Evolutionary conservation across 2,329 filamentous ascomycete species (phyloP).

Genomic region (Talaromyces sp.): DNA sequence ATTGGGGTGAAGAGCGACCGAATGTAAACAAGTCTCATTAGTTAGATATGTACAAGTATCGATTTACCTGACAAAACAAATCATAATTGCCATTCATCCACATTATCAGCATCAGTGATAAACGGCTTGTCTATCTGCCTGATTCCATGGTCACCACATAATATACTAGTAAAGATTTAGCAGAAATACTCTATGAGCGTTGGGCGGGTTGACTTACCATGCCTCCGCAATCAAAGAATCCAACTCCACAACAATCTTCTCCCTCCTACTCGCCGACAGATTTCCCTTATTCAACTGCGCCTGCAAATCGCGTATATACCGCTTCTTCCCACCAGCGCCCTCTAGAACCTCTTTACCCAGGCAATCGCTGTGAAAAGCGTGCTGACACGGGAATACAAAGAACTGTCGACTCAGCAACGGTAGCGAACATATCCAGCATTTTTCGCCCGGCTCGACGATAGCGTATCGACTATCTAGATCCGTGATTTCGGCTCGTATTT

Average conservation of each 20-base stretch:
- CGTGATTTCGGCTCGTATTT: conserved; percentile 87
- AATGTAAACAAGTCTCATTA: no score
- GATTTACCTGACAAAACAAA: background rate
- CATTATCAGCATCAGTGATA: conserved; percentile 67
- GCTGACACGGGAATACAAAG: conserved; percentile 97
- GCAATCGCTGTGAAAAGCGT: conserved; percentile 96
- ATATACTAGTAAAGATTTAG: conserved; percentile 57
- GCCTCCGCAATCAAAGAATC: conserved; percentile 87
- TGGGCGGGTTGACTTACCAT: conserved; percentile 59
- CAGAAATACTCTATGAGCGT: background rate
- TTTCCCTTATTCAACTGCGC: conserved; percentile 74
- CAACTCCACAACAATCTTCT: conserved; percentile 80
- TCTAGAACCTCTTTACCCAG: conserved; percentile 81
- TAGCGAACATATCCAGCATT: conserved; percentile 82
- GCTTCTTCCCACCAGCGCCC: conserved; percentile 72
- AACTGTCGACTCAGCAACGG: conserved; percentile 88
- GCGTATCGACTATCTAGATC: conserved; percentile 85
- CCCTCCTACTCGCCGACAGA: conserved; percentile 66
- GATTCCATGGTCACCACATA: conserved; percentile 93
- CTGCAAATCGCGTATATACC: conserved; percentile 81
- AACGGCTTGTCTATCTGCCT: conserved; percentile 94
- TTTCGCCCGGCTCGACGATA: conserved; percentile 93
- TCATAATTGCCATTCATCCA: conserved; percentile 74
- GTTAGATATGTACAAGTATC: background rate
- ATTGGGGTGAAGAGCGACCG: no score